Conservation (phyloP, 306 rosid species). For the Rubus parviflorus region DNA sequence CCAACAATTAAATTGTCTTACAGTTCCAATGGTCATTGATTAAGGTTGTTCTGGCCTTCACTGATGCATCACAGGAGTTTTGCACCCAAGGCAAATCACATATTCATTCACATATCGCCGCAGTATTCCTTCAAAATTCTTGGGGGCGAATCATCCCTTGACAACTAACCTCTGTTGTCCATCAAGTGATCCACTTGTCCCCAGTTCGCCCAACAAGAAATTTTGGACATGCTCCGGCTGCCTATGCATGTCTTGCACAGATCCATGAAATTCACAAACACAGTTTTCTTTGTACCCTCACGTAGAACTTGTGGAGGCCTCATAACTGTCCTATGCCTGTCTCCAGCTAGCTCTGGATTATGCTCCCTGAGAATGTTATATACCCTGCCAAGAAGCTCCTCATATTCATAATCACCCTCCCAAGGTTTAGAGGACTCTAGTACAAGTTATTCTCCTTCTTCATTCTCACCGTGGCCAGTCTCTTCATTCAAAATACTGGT, state of each 20-base stretch:
- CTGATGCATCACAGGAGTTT: too few relatives aligned
- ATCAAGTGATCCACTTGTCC: constrained; percentile 96
- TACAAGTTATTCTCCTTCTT: constrained; percentile 45
- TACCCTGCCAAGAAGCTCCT: constrained; percentile 93
- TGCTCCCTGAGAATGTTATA: constrained; percentile 85
- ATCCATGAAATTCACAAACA: constrained; percentile 92
- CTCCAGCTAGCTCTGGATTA: constrained; percentile 92
- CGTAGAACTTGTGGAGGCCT: constrained; percentile 99
- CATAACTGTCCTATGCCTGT: constrained; percentile 82
- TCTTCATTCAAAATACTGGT: too few relatives aligned
- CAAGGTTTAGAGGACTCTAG: constrained; percentile 63
- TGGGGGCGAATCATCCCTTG: constrained; percentile 93
- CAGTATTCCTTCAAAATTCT: constrained; percentile 90
- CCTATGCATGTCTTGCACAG: constrained; percentile 90
- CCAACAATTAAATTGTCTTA: too few relatives aligned
- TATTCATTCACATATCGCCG: constrained; percentile 77
- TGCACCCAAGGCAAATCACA: too few relatives aligned
- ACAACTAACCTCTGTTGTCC: constrained; percentile 92
- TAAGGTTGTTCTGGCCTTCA: too few relatives aligned
- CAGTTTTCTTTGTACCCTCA: constrained; percentile 95
- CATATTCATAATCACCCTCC: constrained; percentile 88
- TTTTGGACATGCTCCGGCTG: constrained; percentile 95
- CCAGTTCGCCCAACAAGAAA: constrained; percentile 87
- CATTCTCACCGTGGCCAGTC: constrained; percentile 44
- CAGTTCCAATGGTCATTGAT: too few relatives aligned